These are phyloP conservation scores for Podaxis sp. DNA, from an alignment of 768 basidiomycete genomes.

Conservation along the genomic window DNA sequence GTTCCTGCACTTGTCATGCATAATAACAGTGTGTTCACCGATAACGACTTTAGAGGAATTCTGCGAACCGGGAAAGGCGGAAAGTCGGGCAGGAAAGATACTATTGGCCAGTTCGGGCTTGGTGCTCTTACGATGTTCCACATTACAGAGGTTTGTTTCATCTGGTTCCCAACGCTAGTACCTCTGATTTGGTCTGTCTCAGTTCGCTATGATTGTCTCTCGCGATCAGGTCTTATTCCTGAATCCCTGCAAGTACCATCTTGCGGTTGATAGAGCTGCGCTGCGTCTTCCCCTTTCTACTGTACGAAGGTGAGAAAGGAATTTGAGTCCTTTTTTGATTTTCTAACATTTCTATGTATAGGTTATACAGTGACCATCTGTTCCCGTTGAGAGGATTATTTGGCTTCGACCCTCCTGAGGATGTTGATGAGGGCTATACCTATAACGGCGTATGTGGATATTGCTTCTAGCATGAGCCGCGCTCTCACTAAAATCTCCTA, in stretches of 20 bases:
- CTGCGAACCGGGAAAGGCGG: constrained; percentile 44
- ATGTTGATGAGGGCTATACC: not conserved
- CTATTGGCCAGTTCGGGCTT: constrained; percentile 52
- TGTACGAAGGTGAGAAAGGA: not conserved
- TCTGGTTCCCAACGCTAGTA: not conserved
- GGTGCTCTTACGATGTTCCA: constrained; percentile 55
- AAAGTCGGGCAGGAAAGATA: constrained; percentile 34
- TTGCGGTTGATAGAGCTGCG: constrained; percentile 35
- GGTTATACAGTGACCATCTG: constrained; percentile 42
- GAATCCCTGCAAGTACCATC: constrained; percentile 43
- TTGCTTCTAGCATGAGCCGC: not conserved
- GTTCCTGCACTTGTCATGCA: constrained; percentile 42
- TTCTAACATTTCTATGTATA: constrained; percentile 18
- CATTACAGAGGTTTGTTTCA: constrained; percentile 42
- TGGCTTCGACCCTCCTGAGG: constrained; percentile 25
- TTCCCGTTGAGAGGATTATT: constrained; percentile 37
- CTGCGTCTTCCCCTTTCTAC: constrained; percentile 34
- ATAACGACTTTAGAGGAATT: constrained; percentile 47
- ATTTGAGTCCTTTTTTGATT: not conserved
- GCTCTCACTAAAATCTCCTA: constrained; percentile 16
- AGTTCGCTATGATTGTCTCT: constrained; percentile 36
- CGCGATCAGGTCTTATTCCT: constrained; percentile 36
- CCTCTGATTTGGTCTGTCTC: not conserved
- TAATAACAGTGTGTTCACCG: constrained; percentile 42
- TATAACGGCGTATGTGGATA: constrained; percentile 7